phyloP scores from a whole-genome alignment of 2,329 filamentous ascomycete genomes.

The Colletotrichum godetiae region DNA sequence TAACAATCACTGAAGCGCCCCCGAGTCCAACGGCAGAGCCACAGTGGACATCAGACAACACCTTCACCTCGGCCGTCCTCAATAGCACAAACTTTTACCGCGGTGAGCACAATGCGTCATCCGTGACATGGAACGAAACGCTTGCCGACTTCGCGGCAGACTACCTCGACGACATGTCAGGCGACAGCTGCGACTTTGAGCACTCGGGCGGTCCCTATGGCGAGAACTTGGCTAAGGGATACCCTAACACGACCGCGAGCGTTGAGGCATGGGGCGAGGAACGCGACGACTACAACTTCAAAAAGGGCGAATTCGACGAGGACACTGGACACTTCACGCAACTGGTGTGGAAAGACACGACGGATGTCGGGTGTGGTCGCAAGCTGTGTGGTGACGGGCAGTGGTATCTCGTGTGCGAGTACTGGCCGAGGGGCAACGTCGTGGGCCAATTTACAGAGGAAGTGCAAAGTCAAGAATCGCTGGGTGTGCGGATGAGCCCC shows the following conservation, averaged over 20 bases:
- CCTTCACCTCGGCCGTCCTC: slow-evolving; percentile 68
- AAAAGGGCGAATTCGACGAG: slow-evolving; percentile 64
- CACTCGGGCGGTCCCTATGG: slow-evolving; percentile 74
- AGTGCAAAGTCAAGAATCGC: slow-evolving; percentile 4
- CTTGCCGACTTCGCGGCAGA: slow-evolving; percentile 64
- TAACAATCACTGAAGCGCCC: slow-evolving; percentile 40
- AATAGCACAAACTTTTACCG: slow-evolving; percentile 76
- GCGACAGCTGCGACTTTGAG: slow-evolving; percentile 55
- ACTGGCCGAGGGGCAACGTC: slow-evolving; percentile 75
- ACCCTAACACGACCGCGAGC: slow-evolving; percentile 65
- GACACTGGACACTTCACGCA: slow-evolving; percentile 79
- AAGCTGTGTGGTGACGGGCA: slow-evolving; percentile 47
- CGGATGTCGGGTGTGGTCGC: slow-evolving; percentile 65
- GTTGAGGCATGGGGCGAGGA: slow-evolving; percentile 77
- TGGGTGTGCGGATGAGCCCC: not conserved
- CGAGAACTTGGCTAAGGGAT: slow-evolving; percentile 80
- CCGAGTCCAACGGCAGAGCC: slow-evolving; percentile 41
- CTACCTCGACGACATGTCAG: slow-evolving; percentile 53
- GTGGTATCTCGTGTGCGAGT: slow-evolving; percentile 78
- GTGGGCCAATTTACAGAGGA: slow-evolving; percentile 59
- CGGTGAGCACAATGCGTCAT: slow-evolving; percentile 67
- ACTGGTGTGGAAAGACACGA: slow-evolving; percentile 76
- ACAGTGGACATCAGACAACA: slow-evolving; percentile 46
- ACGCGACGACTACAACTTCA: slow-evolving; percentile 68
- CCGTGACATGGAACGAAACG: slow-evolving; percentile 73